Base-by-base conservation (phyloP, 2,329 filamentous ascomycete genomes). In the Microdochium paspali region DNA sequence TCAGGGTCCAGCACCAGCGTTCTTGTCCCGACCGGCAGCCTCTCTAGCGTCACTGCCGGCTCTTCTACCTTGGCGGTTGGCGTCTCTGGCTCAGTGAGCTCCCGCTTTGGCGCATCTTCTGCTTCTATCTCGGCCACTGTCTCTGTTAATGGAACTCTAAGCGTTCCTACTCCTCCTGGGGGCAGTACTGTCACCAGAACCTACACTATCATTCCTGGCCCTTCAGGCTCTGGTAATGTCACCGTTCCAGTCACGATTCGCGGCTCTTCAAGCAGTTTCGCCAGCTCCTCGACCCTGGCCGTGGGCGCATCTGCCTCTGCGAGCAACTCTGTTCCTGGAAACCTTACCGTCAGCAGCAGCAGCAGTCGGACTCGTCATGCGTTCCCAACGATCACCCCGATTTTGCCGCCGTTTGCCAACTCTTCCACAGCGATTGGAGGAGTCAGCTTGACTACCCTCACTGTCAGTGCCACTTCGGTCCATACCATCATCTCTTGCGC, bases 401-500 rank as follows among this genome's bases (percentile, higher is more conserved):
- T 18, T 21, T 5, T 40, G 25, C 44, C 42, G 2, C 46, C 46
- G 26, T 50, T 46, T 24, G 35, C 44, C 13, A 48, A 48, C 44
- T n/a, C 46, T 2, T 31, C 44, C 24, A 26, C 30, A 4, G 20
- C 24, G 13, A 23, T 10, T n/a, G 44, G n/a, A 15, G 51, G 44
- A 12, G 48, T 44, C 39, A 45, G 48, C 44, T 46, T 54, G 42
- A 61, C 59, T 24, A 57, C 56, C 3, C 25, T 56, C 44, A 60
- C 56, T 13, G 45, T 59, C 46, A 55, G 50, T 25, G 48, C 54
- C 10, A 60, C 57, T 13, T 54, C 52, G 4, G 47, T 60, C n/a
- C 31, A 50, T 20, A 61, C 56, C 26, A 51, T 60, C 24, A 58
- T 61, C 30, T 58, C 56, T 25, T 61, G 58, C 43, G 58, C 56